These are phyloP conservation scores for Eucalyptus sideroxylon DNA, from an alignment of 345 rosid genomes.

Conservation along the genomic window DNA sequence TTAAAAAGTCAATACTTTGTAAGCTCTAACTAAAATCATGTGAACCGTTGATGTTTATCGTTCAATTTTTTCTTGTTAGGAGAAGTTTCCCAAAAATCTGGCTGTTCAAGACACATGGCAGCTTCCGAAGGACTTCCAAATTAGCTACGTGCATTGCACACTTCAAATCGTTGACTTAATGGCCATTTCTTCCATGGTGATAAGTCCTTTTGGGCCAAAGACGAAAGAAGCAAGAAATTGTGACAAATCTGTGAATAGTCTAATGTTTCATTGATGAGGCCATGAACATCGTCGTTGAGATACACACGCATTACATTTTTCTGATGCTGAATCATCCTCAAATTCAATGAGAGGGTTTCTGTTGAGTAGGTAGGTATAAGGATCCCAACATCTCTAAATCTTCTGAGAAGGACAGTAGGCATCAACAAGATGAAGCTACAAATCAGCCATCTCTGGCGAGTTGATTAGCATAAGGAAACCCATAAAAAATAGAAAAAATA, in stretches of 20 bases:
- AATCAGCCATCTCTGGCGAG: not conserved
- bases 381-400: not conserved
- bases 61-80: not conserved
- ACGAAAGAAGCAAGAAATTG: not conserved
- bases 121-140: not conserved
- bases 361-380: not conserved
- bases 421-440: not conserved
- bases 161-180: too few species aligned
- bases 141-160: not conserved
- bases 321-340: not conserved
- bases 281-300: not conserved
- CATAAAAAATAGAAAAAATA: not conserved
- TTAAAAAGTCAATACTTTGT: fast-evolving
- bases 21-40: fast-evolving
- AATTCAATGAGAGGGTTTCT: not conserved
- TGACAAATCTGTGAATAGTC: not conserved
- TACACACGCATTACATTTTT: not conserved
- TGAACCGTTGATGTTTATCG: fast-evolving
- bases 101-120: not conserved
- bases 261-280: not conserved
- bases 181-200: not conserved
- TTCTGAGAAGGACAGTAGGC: not conserved
- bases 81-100: not conserved
- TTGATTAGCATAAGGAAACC: not conserved
- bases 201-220: not conserved